Evolutionary conservation across 2,329 filamentous ascomycete genomes (phyloP), one percentile per base, ranked within the genome.

Genomic region (Shiraia bambusicola): DNA sequence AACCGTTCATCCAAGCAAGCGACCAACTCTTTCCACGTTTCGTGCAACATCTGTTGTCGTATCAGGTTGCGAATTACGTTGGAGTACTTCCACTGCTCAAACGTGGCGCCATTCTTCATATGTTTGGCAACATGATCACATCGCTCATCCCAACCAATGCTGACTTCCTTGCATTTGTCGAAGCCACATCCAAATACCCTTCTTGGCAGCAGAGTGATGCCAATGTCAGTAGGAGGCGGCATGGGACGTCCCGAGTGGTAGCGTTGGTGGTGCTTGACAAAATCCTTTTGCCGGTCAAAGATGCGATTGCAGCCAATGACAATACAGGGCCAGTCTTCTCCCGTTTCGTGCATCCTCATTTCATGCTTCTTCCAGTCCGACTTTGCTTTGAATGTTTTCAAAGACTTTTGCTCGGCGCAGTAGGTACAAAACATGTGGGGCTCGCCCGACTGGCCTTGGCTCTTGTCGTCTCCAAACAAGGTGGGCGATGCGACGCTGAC

Each of bases 321-420:
- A 2, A 63, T 54, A 31, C 66, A 69, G 1, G 57, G 60, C 66
- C 66, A 69, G 29, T 67, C 62, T 39, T 69, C 61, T 6, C 64
- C 64, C n/a, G 65, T 67, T 46, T 69, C 65, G 33, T 69, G 66
- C 59, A 67, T 65, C 26, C 63, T 57, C 55, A 63, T 66, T 37
- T 69, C 66, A 16, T 69, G 66, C 38, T 67, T 67, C 43, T 68
- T 68, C 66, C 66, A 69, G 34, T 69, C 66, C 1, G 65, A 69
- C 37, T 69, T 69, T 7, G 64, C 65, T 34, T 66, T 65, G 55
- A 67, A 69, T 0, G 64, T 67, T 40, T 67, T 69, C 25, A 60
- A 37, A 11, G 49, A 56, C 37, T 66, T 65, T 13, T 57, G 50
- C 30, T 68, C 65, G 32, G 65, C 61, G 37, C 65, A 69, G 36